Base-by-base conservation (phyloP, 768 basidiomycete genomes). In the Exidia glandulosa region DNA sequence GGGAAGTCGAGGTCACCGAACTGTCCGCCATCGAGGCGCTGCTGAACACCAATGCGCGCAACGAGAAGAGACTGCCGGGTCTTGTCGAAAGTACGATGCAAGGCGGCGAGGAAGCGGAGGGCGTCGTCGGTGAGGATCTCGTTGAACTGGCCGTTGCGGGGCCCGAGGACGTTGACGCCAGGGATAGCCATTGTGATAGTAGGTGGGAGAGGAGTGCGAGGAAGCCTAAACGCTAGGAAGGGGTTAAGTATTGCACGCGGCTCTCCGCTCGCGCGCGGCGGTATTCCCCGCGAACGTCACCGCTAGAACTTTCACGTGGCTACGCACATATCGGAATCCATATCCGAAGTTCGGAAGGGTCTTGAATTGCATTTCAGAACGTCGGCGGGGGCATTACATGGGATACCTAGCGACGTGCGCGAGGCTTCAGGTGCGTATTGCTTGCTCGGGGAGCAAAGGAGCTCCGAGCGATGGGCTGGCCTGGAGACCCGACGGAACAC, bases 81-180 rank as follows among this genome's bases (percentile, higher is more conserved):
- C 4, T 83, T 69, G 68, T 98, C 89, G 73, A 98, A 98, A 1
- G 94, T 95, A 63, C 91, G 77, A 72, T 98, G 96, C n/a, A 99
- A 81, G 34, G 88, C 84, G 30, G 87, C 90, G 68, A 99, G 83
- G 77, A 97, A 97, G 62, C 80, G 73, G 71, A 98, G 82, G 0
- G 93, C 93, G 47, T 79, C 87, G 61, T 87, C 83, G 13, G 92
- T 88, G 71, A 99, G 85, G 70, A 99, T 86, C 68, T 85, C 80
- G 6, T 77, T 71, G 50, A 54, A 54, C 71, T 94, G 91, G 3
- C 87, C 88, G 59, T 81, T 73, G 3, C 73, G 74, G 34, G 76
- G 74, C 34, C 85, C 81, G 70, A 81, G 88, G 32, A 92, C 81
- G 62, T 80, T 74, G 57, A 89, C 79, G 71, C 83, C 83, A 23